Conservation (phyloP, 2,329 filamentous ascomycete genomes). For the Atkinsonella hypoxylon region DNA sequence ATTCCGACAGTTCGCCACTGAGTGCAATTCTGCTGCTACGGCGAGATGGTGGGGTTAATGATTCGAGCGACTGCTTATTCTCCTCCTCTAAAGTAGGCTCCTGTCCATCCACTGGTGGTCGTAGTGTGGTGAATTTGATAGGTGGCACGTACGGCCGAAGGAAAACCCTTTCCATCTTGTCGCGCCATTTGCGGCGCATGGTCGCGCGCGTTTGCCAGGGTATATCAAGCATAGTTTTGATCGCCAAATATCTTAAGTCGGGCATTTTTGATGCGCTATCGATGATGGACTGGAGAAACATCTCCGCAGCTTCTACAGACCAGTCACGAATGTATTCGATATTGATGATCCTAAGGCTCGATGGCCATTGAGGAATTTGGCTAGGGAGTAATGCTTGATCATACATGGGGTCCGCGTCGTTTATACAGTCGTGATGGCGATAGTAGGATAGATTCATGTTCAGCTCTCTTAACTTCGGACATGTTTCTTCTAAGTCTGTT, state of each 20-base stretch:
- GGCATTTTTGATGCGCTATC: conserved; percentile 55
- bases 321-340: conserved; percentile 69
- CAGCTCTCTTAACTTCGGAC: conserved; percentile 58
- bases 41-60: conserved; percentile 18
- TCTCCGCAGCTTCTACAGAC: conserved; percentile 55
- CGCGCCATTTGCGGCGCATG: conserved; percentile 69
- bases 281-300: conserved; percentile 69
- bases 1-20: conserved; percentile 15
- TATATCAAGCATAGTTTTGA: conserved; percentile 68
- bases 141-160: conserved; percentile 36
- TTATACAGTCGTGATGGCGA: conserved; percentile 53
- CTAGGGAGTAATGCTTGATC: conserved; percentile 49
- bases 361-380: conserved; percentile 69
- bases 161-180: conserved; percentile 57
- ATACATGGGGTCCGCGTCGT: conserved; percentile 66
- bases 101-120: conserved; percentile 9
- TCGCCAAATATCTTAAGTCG: conserved; percentile 54
- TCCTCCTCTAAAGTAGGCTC: conserved; percentile 10
- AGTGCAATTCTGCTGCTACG: conserved; percentile 26
- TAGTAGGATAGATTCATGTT: conserved; percentile 72
- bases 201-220: conserved; percentile 72
- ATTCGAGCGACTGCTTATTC: conserved; percentile 10
- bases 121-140: conserved; percentile 12
- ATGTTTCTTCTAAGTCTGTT: conserved; percentile 49
- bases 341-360: conserved; percentile 57